phyloP scores from a whole-genome alignment of 768 basidiomycete genomes.

The Mycena floridula region DNA sequence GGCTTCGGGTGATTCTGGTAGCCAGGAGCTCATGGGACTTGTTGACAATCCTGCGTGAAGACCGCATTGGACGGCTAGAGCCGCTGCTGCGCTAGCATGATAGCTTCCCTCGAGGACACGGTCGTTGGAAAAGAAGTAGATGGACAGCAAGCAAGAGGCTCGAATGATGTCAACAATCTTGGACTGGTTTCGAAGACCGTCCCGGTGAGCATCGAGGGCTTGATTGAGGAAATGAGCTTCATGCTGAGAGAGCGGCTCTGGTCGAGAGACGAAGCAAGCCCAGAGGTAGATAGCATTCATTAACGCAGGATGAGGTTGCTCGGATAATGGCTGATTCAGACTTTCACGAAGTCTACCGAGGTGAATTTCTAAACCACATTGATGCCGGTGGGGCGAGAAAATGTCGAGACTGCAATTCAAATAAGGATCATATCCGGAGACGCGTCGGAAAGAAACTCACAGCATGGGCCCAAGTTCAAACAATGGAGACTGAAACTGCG shows the following conservation, averaged over 20 bases:
- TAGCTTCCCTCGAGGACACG: constrained; percentile 74
- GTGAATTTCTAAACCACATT: constrained; percentile 67
- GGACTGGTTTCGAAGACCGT: constrained; percentile 51
- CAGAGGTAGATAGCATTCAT: constrained; percentile 81
- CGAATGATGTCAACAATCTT: constrained; percentile 67
- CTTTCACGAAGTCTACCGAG: constrained; percentile 61
- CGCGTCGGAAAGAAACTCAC: constrained; percentile 32
- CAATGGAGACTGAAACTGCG: constrained; percentile 41
- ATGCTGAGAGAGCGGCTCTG: constrained; percentile 62
- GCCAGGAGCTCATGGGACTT: constrained; percentile 26
- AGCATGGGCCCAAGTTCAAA: constrained; percentile 61
- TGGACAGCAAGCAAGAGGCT: constrained; percentile 67
- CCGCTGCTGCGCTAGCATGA: constrained; percentile 68
- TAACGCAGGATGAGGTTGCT: constrained; percentile 70
- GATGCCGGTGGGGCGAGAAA: constrained; percentile 68
- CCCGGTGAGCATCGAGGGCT: constrained; percentile 55
- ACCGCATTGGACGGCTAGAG: constrained; percentile 68
- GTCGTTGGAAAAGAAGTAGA: constrained; percentile 74
- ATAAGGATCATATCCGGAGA: constrained; percentile 7
- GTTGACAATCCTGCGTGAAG: constrained; percentile 44
- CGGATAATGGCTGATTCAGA: constrained; percentile 41
- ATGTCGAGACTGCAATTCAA: constrained; percentile 54
- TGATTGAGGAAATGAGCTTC: constrained; percentile 67
- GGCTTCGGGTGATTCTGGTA: constrained; percentile 24
- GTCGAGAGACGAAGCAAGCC: constrained; percentile 76